phyloP scores from a whole-genome alignment of 495 filamentous ascomycete genomes.

The Aspergillus asperescens region DNA sequence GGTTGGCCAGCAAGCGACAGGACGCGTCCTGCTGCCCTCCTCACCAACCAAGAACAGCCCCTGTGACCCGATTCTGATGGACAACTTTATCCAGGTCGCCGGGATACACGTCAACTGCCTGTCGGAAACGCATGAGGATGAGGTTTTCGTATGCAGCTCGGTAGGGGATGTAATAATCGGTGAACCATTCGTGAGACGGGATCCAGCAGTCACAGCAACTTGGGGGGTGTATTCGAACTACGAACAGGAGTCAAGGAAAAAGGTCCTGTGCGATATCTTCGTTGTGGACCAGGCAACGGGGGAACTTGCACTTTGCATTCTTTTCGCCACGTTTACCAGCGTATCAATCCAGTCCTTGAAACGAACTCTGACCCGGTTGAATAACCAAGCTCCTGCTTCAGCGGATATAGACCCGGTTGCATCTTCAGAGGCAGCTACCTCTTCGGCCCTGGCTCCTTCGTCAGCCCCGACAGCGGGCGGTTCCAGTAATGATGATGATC shows the following conservation, averaged over 20 bases:
- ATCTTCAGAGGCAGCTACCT: neutral
- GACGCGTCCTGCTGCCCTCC: conserved; percentile 4
- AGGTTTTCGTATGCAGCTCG: conserved; percentile 26
- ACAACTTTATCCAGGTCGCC: conserved; percentile 39
- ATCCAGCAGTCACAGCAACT: neutral
- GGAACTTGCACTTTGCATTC: neutral
- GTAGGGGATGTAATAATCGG: conserved; percentile 10
- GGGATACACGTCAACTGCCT: conserved; percentile 39
- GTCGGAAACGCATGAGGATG: conserved; percentile 7
- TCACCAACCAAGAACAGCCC: neutral
- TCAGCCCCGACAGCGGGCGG: neutral
- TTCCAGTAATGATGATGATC: neutral
- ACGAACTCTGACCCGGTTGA: neutral
- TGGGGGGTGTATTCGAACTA: conserved; percentile 1
- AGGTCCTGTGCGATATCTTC: neutral
- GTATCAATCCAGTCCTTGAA: neutral
- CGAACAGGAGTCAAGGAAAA: neutral
- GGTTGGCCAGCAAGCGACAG: conserved; percentile 24
- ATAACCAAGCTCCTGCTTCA: neutral
- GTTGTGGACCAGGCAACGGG: neutral
- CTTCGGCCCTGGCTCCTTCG: neutral
- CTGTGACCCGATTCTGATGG: conserved; percentile 25
- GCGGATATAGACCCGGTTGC: neutral
- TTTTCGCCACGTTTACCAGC: neutral
- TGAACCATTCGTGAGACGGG: conserved; percentile 14